A percentile compares a stretch with the other conserved stretches of the same genome.
phyloP scores from a whole-genome alignment of 352 stramenopile species.

The Globisporangium solare region DNA sequence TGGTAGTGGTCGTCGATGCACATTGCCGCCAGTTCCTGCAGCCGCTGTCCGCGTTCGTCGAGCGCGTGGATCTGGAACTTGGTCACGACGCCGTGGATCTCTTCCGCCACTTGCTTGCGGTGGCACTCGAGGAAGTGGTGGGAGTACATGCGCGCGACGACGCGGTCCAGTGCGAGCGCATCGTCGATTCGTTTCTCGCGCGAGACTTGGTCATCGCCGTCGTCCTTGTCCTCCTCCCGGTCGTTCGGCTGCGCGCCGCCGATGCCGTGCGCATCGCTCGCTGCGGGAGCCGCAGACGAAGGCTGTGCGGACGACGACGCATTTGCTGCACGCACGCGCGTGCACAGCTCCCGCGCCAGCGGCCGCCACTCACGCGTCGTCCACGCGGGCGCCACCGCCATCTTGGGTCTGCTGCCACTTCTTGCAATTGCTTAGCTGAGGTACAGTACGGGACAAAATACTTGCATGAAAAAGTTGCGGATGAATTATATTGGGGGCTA shows the following conservation, averaged over 20 bases:
- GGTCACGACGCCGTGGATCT: conserved; percentile 32
- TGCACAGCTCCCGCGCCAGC: conserved; percentile 43
- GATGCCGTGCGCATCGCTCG: neutral
- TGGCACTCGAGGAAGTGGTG: conserved; percentile 46
- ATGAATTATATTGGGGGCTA: too few species aligned
- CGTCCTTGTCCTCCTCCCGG: neutral
- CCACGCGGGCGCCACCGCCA: conserved; percentile 38
- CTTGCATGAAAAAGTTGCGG: too few species aligned
- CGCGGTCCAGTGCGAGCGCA: conserved; percentile 33
- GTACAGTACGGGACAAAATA: too few species aligned
- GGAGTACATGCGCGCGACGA: conserved; percentile 43
- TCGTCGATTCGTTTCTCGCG: conserved; percentile 2
- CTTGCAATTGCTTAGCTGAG: too few species aligned
- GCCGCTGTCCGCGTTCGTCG: conserved; percentile 28
- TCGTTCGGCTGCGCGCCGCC: neutral
- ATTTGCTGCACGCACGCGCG: conserved; percentile 9
- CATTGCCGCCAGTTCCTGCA: conserved; percentile 25
- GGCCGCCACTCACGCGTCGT: conserved; percentile 52
- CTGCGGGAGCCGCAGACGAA: neutral
- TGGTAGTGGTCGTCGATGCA: conserved; percentile 28
- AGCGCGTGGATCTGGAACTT: conserved; percentile 62
- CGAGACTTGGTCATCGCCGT: neutral
- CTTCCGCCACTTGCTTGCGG: conserved; percentile 37
- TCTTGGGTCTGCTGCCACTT: neutral
- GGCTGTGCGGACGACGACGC: neutral